Evolutionary conservation across 129 eudicot genomes (phyloP), one percentile per base, ranked within the genome.

Genomic region (Artemisia argyi): DNA sequence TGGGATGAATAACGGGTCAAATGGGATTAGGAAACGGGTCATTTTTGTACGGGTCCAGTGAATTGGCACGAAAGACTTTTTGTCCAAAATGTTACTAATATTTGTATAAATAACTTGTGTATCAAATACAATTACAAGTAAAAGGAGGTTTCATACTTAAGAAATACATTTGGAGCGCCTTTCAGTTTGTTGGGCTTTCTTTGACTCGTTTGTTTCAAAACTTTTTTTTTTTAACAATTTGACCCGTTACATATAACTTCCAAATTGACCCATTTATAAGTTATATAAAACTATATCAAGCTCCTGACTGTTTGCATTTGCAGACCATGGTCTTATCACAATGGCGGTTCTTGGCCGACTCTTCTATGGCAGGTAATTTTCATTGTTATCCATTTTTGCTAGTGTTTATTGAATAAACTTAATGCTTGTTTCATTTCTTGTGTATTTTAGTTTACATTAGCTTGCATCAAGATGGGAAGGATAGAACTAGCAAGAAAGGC

Each of bases 291-390:
- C 58, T 46, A 32, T 32, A 59, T 32, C 70, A 69, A 50, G 17
- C 62, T 76, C 30, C 16, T 3, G 2, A 49, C 42, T 77, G 2
- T 15, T 79, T 81, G 85, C 61, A 3, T 20, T 79, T 81, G 87
- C 91, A 94, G 98, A 77, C 96, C 97, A 58, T 94, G 97, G 99
- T 94, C 99, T 55, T 94, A 94, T 83, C 99, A 94, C 74, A 94
- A 94, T 83, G 97, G 97, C 22, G 99, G 99, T 72, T 94, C 99
- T 13, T 94, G 99, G 99, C 97, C 99, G 42, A 86, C 96, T 32
- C 97, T 94, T 77, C 66, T 94, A 57, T 90, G 97, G 99, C 99
- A 94, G 97, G 99, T 94, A 75, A 77, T 46, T 49, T 22, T 61
- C 47, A 50, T 68, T 73, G 58, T 3, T 19, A n/a, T 59, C 7